Percentiles rank a stretch among this genome's conserved stretches.
Evolutionary conservation across 2,329 filamentous ascomycete species (phyloP).

Genomic region (Verticillium klebahnii): DNA sequence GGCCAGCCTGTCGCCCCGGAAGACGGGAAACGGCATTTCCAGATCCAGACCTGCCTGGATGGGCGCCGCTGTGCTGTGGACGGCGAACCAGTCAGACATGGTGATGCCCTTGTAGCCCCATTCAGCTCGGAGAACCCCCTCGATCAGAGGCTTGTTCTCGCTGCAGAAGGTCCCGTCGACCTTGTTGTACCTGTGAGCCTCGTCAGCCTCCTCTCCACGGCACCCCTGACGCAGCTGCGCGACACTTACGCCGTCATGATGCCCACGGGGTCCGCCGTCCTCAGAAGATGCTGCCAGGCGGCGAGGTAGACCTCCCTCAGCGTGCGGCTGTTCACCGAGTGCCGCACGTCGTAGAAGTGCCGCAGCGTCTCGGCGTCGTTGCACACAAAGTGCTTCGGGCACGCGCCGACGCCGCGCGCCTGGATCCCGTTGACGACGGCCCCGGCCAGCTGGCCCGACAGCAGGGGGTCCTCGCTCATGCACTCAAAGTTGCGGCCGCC

Average conservation of each 20-base stretch:
- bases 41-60: slow-evolving; percentile 25
- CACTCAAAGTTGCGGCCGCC: slow-evolving; percentile 40
- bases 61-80: slow-evolving; percentile 22
- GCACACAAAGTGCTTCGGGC: slow-evolving; percentile 34
- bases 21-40: slow-evolving; percentile 23
- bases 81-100: slow-evolving; percentile 30
- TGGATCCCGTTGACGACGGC: slow-evolving; percentile 34
- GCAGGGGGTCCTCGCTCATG: slow-evolving; percentile 36
- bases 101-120: slow-evolving; percentile 28
- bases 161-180: slow-evolving; percentile 18
- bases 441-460: slow-evolving; percentile 34
- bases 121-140: slow-evolving; percentile 23
- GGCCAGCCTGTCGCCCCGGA: slow-evolving; percentile 13
- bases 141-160: slow-evolving; percentile 13
- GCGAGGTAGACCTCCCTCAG: slow-evolving; percentile 15
- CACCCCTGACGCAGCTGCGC: too few species aligned
- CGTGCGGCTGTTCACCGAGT: slow-evolving; percentile 4
- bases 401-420: slow-evolving; percentile 26
- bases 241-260: slow-evolving; percentile 14
- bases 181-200: slow-evolving; percentile 18
- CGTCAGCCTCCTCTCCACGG: neutral
- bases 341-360: slow-evolving; percentile 13
- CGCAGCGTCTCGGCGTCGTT: slow-evolving; percentile 25
- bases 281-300: slow-evolving; percentile 14
- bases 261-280: slow-evolving; percentile 8